A percentile compares a stretch with the other conserved stretches of the same genome.
Conservation (phyloP, 176 grass and related monocot species). For the Musa itinerans region DNA sequence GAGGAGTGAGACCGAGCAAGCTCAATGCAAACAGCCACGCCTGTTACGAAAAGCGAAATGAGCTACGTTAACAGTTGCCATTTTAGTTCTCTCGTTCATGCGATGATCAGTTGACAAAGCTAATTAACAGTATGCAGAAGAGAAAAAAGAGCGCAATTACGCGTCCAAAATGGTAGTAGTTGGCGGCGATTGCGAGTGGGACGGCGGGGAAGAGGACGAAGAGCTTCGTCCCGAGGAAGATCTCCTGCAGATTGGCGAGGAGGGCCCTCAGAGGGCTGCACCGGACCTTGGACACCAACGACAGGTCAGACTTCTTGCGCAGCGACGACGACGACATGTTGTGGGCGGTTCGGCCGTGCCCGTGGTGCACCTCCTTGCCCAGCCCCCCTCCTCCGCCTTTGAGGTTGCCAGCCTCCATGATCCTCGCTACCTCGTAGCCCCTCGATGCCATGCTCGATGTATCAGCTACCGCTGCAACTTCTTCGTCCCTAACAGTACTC, state of each 20-base stretch:
- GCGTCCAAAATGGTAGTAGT: conserved; percentile 32
- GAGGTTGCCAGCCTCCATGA: conserved; percentile 4
- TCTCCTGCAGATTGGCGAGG: conserved; percentile 19
- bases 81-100: too few relatives aligned
- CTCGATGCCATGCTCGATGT: background rate
- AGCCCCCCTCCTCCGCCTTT: background rate
- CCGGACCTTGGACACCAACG: conserved; percentile 53
- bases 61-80: background rate
- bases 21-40: conserved; percentile 72
- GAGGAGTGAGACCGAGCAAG: conserved; percentile 67
- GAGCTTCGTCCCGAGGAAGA: conserved; percentile 24
- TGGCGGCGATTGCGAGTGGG: conserved; percentile 8
- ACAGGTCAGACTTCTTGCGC: conserved; percentile 65
- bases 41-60: conserved; percentile 18
- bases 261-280: background rate
- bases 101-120: background rate
- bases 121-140: background rate
- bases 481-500: too few relatives aligned
- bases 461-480: too few relatives aligned
- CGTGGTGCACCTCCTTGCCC: conserved; percentile 28
- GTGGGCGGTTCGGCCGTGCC: conserved; percentile 58
- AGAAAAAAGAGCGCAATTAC: conserved; percentile 2
- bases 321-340: conserved; percentile 69
- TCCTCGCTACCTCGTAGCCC: conserved; percentile 2
- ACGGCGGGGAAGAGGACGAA: conserved; percentile 13